Percentiles rank a stretch among this genome's conserved stretches.
Conservation (phyloP, 192 early-diverging fungal genomes). For the Coemansia sp. region DNA sequence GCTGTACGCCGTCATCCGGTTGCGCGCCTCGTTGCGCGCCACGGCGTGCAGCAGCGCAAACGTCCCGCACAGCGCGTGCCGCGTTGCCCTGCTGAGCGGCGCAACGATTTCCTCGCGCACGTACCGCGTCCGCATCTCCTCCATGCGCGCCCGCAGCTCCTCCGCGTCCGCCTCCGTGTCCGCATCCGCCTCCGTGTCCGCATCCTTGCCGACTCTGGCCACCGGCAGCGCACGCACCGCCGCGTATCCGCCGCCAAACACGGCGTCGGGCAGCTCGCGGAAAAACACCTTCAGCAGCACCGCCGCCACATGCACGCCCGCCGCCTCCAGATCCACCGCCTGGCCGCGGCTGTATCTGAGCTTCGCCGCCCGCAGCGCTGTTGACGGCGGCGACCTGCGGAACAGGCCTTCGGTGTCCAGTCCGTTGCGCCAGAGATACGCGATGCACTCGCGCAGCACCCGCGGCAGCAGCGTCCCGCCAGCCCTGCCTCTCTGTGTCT, state of each 20-base stretch:
- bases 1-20: conserved; percentile 82
- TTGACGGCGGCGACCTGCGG: conserved; percentile 76
- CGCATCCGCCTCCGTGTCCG: not conserved
- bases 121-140: conserved; percentile 23
- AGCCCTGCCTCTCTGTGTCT: conserved; percentile 13
- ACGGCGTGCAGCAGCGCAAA: conserved; percentile 64
- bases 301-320: conserved; percentile 72
- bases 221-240: conserved; percentile 49
- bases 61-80: conserved; percentile 31
- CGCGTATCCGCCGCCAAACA: conserved; percentile 64
- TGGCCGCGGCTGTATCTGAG: conserved; percentile 34
- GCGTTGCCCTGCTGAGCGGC: conserved; percentile 29
- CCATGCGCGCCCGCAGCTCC: conserved; percentile 15
- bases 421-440: conserved; percentile 64
- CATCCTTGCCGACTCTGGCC: not conserved
- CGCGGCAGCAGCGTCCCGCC: conserved; percentile 56
- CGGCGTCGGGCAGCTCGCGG: conserved; percentile 73
- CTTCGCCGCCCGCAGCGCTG: conserved; percentile 61
- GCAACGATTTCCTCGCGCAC: conserved; percentile 37
- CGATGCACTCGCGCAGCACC: conserved; percentile 71
- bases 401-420: conserved; percentile 82
- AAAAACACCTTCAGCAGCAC: conserved; percentile 83
- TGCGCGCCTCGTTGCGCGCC: conserved; percentile 60
- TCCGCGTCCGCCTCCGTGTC: conserved; percentile 15
- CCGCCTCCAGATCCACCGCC: conserved; percentile 58